These are phyloP conservation scores for Naganishia sp. DNA, from an alignment of 1,284 basidiomycete species.

Conservation along the genomic window DNA sequence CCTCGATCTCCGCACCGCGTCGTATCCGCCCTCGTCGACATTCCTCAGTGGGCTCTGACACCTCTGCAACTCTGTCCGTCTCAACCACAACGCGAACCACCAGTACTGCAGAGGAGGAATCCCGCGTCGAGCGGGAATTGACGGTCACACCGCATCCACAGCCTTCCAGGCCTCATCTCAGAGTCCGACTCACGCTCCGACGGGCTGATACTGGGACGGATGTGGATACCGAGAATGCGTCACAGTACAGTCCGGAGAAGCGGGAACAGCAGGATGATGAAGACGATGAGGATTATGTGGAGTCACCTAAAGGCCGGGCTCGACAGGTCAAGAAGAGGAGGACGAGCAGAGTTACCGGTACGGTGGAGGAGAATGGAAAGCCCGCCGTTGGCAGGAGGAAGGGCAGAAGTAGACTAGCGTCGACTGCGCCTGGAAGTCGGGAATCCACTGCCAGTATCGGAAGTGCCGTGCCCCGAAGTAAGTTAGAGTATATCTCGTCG, in stretches of 20 bases:
- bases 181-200: constrained; percentile 16
- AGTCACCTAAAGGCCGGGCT: background rate
- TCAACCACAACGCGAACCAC: constrained; percentile 22
- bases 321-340: constrained; percentile 11
- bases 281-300: constrained; percentile 18
- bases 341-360: background rate
- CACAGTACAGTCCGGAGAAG: background rate
- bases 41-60: constrained; percentile 2
- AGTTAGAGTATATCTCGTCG: background rate
- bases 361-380: background rate
- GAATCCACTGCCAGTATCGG: constrained; percentile 24
- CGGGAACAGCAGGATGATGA: constrained; percentile 4
- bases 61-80: constrained; percentile 16
- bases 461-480: constrained; percentile 8
- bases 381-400: constrained; percentile 2
- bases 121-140: constrained; percentile 19
- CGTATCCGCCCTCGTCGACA: constrained; percentile 1
- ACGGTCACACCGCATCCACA: background rate
- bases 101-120: constrained; percentile 23
- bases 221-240: background rate
- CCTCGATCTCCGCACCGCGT: constrained; percentile 10
- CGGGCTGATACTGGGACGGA: background rate
- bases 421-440: constrained; percentile 11
- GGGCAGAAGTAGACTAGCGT: background rate
- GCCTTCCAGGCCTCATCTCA: background rate